Conservation (phyloP, 2,329 filamentous ascomycete genomes). For the Fusarium brevicatenulatum region DNA sequence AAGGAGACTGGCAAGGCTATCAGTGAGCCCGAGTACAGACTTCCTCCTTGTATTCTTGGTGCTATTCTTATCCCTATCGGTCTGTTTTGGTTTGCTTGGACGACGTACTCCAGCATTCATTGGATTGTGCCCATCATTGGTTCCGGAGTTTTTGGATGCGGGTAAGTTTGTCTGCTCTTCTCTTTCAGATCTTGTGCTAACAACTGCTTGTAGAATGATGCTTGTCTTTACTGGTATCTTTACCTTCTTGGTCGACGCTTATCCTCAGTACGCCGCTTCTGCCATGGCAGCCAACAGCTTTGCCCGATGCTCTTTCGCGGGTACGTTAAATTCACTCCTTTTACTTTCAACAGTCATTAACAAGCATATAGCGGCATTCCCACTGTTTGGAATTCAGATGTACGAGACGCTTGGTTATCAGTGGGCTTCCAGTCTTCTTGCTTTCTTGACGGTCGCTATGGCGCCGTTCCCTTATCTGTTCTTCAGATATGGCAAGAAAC, state of each 20-base stretch:
- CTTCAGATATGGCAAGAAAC: slow-evolving; percentile 32
- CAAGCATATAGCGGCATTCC: slow-evolving; percentile 13
- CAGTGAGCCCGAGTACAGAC: slow-evolving; percentile 26
- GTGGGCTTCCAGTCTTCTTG: slow-evolving; percentile 33
- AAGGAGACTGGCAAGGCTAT: slow-evolving; percentile 12
- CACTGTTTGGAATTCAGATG: slow-evolving; percentile 30
- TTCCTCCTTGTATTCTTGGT: slow-evolving; percentile 21
- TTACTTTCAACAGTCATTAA: rapidly evolving
- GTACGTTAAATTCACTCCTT: background rate
- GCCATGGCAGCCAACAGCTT: slow-evolving; percentile 39
- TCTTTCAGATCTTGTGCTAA: rapidly evolving
- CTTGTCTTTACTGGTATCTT: slow-evolving; percentile 29
- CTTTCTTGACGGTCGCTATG: slow-evolving; percentile 32
- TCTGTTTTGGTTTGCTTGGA: slow-evolving; percentile 36
- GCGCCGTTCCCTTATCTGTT: slow-evolving; percentile 35
- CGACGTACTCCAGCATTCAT: slow-evolving; percentile 13
- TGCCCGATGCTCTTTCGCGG: slow-evolving; percentile 31
- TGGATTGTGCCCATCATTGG: slow-evolving; percentile 35
- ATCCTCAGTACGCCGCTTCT: slow-evolving; percentile 34
- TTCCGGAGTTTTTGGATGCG: slow-evolving; percentile 30
- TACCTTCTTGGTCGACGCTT: slow-evolving; percentile 37
- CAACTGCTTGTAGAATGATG: background rate
- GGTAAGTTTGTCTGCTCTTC: background rate
- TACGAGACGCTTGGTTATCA: slow-evolving; percentile 33
- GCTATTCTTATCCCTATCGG: slow-evolving; percentile 23